Conservation (phyloP, 83 land plant genomes). For the Thuja plicata region DNA sequence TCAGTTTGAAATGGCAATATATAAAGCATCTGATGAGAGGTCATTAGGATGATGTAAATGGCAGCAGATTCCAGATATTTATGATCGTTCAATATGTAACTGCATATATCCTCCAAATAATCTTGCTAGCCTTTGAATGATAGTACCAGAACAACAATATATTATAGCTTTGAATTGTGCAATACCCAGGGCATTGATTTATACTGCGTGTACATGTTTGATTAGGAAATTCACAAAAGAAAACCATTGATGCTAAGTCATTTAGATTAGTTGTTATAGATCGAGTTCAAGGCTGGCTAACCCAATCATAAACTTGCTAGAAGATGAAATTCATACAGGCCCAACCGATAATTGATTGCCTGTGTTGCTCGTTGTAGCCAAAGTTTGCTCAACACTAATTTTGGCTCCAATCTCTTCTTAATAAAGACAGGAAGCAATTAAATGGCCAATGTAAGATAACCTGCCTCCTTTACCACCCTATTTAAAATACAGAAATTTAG, state of each 20-base stretch:
- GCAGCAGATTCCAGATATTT: not conserved
- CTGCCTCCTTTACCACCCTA: not conserved
- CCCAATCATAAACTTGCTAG: not conserved
- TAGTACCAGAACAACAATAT: not conserved
- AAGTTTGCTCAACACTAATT: not conserved
- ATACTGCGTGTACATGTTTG: not conserved
- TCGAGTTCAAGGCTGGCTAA: not conserved
- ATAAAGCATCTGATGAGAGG: not conserved
- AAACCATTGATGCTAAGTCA: not conserved
- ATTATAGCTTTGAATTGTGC: not conserved
- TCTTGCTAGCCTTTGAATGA: not conserved
- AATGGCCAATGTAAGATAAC: conserved; percentile 4
- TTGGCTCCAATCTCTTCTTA: conserved; percentile 10
- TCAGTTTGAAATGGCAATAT: not conserved
- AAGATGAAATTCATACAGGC: not conserved
- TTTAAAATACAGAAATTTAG: not conserved
- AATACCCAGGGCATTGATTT: not conserved
- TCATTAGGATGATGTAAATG: not conserved
- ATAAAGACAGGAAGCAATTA: not conserved
- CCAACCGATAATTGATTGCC: not conserved
- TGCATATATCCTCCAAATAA: not conserved
- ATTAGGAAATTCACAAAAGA: not conserved
- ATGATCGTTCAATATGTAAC: not conserved
- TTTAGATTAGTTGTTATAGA: not conserved
- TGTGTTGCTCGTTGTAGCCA: not conserved